Percentiles rank a stretch among this genome's conserved stretches.
Conservation (phyloP, 305 asterid species). For the Withania somnifera region DNA sequence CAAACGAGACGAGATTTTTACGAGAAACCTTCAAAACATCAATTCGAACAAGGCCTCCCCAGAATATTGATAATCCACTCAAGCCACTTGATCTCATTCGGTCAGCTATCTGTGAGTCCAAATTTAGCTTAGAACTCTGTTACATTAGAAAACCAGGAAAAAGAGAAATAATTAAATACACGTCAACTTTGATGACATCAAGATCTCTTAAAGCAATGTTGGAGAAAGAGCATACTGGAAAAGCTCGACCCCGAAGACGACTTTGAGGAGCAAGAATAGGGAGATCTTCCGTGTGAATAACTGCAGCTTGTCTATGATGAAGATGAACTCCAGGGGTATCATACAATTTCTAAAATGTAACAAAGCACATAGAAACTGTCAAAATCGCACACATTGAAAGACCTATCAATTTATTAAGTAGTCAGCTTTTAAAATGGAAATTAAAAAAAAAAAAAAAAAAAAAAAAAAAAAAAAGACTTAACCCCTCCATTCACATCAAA, state of each 20-base stretch:
- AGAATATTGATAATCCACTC: slow-evolving; percentile 75
- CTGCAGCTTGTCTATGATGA: slow-evolving; percentile 98
- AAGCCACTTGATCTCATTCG: slow-evolving; percentile 52
- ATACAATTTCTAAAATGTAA: slow-evolving; percentile 49
- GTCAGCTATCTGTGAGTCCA: slow-evolving; percentile 28
- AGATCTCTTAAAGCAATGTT: slow-evolving; percentile 11
- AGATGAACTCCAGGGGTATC: slow-evolving; percentile 99
- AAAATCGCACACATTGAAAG: background rate
- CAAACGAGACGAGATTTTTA: background rate
- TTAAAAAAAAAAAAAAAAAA: background rate
- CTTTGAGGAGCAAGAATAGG: slow-evolving; percentile 94
- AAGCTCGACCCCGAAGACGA: slow-evolving; percentile 78
- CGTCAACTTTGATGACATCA: background rate
- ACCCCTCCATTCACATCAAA: too few species aligned
- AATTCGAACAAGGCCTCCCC: slow-evolving; percentile 96
- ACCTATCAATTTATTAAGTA: background rate
- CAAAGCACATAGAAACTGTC: background rate
- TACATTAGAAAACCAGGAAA: slow-evolving; percentile 10
- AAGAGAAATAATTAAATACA: background rate
- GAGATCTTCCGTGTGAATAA: slow-evolving; percentile 77
- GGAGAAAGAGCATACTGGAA: slow-evolving; percentile 53
- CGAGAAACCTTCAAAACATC: slow-evolving; percentile 60
- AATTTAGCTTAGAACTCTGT: slow-evolving; percentile 31
- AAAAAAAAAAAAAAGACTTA: background rate
- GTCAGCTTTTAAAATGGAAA: background rate